Evolutionary conservation across 2,329 filamentous ascomycete species (phyloP).

Genomic region (Cytospora chrysosperma): DNA sequence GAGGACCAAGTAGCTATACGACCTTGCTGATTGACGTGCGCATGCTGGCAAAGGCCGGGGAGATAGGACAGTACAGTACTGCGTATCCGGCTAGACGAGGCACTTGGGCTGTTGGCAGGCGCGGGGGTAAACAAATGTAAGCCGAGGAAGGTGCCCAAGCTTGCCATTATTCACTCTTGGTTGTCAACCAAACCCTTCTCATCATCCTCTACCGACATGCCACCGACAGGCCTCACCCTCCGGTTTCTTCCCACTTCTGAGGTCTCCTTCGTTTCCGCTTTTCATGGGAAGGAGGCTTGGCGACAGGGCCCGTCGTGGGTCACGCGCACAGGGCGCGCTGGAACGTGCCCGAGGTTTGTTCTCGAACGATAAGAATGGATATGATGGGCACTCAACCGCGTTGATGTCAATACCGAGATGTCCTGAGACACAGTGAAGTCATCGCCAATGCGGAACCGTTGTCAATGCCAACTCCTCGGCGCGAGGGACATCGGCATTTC

Average conservation of each 20-base stretch:
- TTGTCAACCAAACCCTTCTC: not conserved
- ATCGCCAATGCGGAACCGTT: slow-evolving; percentile 1
- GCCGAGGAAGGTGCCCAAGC: not conserved
- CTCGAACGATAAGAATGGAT: not conserved
- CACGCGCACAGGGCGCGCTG: not conserved
- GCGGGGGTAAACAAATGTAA: not conserved
- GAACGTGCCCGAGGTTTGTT: slow-evolving; percentile 11
- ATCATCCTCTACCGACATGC: not conserved
- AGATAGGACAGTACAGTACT: not conserved
- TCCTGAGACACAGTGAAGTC: slow-evolving; percentile 15
- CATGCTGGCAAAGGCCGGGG: not conserved
- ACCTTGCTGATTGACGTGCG: not conserved
- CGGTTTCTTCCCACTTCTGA: not conserved
- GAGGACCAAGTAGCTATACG: too few species aligned
- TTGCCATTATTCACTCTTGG: not conserved
- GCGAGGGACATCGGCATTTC: not conserved
- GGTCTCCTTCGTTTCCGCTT: not conserved
- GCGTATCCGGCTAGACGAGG: not conserved
- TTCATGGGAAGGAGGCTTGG: slow-evolving; percentile 12
- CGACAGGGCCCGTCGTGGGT: slow-evolving; percentile 6
- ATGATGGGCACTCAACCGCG: not conserved
- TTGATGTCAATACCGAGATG: slow-evolving; percentile 5
- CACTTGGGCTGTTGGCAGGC: not conserved
- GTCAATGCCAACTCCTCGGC: not conserved
- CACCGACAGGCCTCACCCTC: not conserved